Evolutionary conservation across 2,329 filamentous ascomycete genomes (phyloP).

Genomic region (Neocatenulostroma microsporum): DNA sequence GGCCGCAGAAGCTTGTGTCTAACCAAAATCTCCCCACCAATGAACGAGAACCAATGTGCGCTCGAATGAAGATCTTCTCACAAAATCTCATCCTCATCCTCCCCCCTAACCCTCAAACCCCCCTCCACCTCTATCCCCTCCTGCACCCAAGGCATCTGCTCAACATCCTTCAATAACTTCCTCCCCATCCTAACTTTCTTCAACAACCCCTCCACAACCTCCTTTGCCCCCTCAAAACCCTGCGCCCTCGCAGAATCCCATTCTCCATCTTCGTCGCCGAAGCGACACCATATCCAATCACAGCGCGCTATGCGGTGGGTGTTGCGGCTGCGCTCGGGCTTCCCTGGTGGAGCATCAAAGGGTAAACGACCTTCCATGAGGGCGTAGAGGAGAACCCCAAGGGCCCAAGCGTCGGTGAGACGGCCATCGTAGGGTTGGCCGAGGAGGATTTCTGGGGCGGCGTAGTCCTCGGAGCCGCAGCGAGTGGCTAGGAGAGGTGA

Average conservation of each 20-base stretch:
- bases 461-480: constrained; percentile 95
- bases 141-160: constrained; percentile 65
- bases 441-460: constrained; percentile 91
- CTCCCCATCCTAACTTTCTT: constrained; percentile 70
- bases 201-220: constrained; percentile 74
- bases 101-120: constrained; percentile 47
- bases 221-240: constrained; percentile 64
- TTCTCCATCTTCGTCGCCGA: constrained; percentile 74
- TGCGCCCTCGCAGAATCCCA: constrained; percentile 65
- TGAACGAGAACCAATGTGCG: too few species aligned
- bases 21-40: background rate
- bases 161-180: constrained; percentile 67
- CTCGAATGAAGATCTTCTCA: background rate
- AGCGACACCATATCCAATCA: constrained; percentile 92
- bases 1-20: background rate
- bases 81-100: constrained; percentile 29
- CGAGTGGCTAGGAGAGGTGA: constrained; percentile 86
- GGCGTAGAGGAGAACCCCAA: constrained; percentile 88
- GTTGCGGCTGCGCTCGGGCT: constrained; percentile 62
- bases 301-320: constrained; percentile 92
- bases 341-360: constrained; percentile 80
- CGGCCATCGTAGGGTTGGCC: constrained; percentile 91
- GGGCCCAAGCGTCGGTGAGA: constrained; percentile 86
- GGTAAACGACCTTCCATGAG: constrained; percentile 87
- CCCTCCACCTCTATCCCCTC: constrained; percentile 62